Conservation (phyloP, 768 basidiomycete species). For the Punctularia strigosozonata region DNA sequence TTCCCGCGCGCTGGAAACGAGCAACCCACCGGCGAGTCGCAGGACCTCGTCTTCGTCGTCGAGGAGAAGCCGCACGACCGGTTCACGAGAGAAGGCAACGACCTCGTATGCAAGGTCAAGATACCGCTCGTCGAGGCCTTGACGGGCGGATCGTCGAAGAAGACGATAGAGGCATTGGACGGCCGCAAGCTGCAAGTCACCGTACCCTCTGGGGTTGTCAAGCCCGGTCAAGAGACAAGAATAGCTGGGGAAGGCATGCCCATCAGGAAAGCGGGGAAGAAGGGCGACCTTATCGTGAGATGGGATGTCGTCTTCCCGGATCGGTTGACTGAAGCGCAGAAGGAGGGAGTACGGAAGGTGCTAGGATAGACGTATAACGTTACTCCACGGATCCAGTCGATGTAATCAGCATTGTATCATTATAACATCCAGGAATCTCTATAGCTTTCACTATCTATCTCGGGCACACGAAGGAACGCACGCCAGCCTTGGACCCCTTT, state of each 20-base stretch:
- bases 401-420: too few species aligned
- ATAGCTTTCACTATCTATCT: too few species aligned
- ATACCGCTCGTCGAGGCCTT: slow-evolving; percentile 81
- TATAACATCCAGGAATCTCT: too few species aligned
- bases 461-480: too few species aligned
- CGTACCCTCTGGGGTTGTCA: slow-evolving; percentile 57
- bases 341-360: slow-evolving; percentile 67
- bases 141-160: slow-evolving; percentile 41
- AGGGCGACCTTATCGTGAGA: slow-evolving; percentile 75
- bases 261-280: slow-evolving; percentile 65
- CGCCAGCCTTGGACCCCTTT: too few species aligned
- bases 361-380: too few species aligned
- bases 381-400: too few species aligned
- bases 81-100: slow-evolving; percentile 74
- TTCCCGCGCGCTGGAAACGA: slow-evolving; percentile 87
- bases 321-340: slow-evolving; percentile 61
- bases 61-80: slow-evolving; percentile 83
- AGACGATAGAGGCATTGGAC: slow-evolving; percentile 61
- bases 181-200: slow-evolving; percentile 64
- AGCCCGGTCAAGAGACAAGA: slow-evolving; percentile 63
- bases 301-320: slow-evolving; percentile 85
- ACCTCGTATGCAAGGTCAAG: slow-evolving; percentile 48
- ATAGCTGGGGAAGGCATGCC: slow-evolving; percentile 85
- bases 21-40: slow-evolving; percentile 47
- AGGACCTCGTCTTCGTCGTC: slow-evolving; percentile 94